Base-by-base conservation (phyloP, 2,329 filamentous ascomycete genomes). In the Epichloe sp. region DNA sequence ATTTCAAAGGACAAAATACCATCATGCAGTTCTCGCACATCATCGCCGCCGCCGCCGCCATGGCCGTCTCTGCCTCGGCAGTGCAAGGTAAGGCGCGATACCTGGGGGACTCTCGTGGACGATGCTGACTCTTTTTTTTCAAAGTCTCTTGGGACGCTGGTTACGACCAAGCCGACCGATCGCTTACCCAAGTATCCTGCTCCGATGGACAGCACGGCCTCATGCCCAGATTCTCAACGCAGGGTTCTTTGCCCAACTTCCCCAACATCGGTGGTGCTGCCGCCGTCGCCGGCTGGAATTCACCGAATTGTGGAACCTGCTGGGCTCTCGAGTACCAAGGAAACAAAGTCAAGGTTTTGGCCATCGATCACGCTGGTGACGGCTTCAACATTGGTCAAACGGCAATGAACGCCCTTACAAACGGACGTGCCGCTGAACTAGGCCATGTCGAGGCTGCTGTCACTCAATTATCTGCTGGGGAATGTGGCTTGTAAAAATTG, bases 141-240 rank as follows among this genome's bases (percentile, higher is more conserved):
- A 6, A 61, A 65, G 84, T 89, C 60, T 83, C 82, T 57, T 91
- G 83, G 68, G 86, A 91, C 68, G 68, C 70, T 23, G 80, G 76
- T 62, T 93, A 87, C 69, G 86, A 90, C 62, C 70, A 83, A 55
- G 64, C 63, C 44, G 57, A 57, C 53, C 76, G 80, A 52, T 72
- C 77, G 44, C 64, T 90, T 50, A 72, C 67, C 36, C 64, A 61
- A 5, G 74, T 88, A 44, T 64, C 81, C 54, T 88, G 84, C 76
- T 84, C 80, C 26, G 79, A 87, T 61, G 84, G 84, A 51, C 46
- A 55, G 54, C 81, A 86, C 67, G 84, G 84, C 52, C 74, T 88
- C 53, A 77, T 78, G 56, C 75, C 71, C 59, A 79, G 78, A 68
- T 72, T 72, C 58, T 84, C 77, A 77, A 79, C 68, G 0, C 77